phyloP scores from a whole-genome alignment of 139 green algal genomes.

The Ulvella scutata region DNA sequence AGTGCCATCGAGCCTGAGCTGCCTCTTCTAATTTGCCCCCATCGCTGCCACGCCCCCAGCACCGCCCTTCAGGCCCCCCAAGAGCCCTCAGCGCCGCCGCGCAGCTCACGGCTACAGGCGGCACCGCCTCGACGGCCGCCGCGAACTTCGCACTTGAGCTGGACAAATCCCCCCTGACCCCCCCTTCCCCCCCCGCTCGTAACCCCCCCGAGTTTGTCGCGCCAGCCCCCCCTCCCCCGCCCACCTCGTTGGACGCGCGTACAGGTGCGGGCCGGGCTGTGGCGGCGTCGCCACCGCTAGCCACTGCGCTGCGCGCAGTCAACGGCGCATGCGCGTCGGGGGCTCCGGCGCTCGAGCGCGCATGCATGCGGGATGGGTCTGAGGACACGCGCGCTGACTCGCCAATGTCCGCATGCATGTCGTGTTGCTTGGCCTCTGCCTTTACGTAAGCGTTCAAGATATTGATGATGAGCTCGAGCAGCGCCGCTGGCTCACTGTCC shows the following conservation, averaged over 20 bases:
- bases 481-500: neutral
- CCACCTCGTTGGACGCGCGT: neutral
- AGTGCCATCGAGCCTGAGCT: neutral
- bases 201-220: no score
- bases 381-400: no score
- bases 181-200: neutral
- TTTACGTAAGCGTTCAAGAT: neutral
- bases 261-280: neutral
- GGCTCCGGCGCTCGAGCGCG: no score
- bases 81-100: neutral
- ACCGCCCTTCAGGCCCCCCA: no score
- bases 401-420: neutral
- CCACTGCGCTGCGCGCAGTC: no score
- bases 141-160: neutral
- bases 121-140: neutral
- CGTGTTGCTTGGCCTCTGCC: neutral
- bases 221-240: neutral
- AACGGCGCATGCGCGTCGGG: no score
- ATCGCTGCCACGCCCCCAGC: neutral
- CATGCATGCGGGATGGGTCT: no score
- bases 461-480: constrained; percentile 3
- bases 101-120: neutral
- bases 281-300: neutral
- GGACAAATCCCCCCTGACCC: neutral
- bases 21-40: neutral